Conservation (phyloP, 2,329 filamentous ascomycete genomes). For the Paramyrothecium sp. region DNA sequence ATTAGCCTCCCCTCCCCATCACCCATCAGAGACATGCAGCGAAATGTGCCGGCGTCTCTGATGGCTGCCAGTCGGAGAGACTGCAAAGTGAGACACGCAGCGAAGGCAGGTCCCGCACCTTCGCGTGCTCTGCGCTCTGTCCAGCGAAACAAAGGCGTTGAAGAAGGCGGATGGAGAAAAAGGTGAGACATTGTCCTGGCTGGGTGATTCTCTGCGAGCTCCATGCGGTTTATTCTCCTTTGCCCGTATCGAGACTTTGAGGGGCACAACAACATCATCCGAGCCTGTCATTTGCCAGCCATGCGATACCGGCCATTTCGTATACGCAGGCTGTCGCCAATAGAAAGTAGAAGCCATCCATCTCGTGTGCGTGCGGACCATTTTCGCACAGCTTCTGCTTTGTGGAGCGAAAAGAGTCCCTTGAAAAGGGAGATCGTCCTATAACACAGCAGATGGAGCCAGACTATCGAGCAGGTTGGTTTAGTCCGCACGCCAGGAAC, state of each 20-base stretch:
- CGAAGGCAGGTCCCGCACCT: background rate
- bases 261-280: background rate
- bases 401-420: background rate
- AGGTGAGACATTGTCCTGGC: background rate
- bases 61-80: background rate
- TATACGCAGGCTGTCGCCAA: background rate
- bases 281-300: too few species aligned
- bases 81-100: background rate
- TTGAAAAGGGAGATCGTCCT: background rate
- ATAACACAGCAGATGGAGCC: background rate
- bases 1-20: background rate
- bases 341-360: background rate
- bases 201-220: background rate
- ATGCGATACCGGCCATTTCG: background rate
- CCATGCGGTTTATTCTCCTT: background rate
- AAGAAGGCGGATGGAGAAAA: background rate
- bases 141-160: background rate
- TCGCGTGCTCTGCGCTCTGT: too few species aligned
- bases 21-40: background rate
- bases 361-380: background rate
- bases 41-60: background rate
- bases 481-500: slow-evolving; percentile 4
- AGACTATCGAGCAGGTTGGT: background rate
- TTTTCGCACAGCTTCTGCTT: background rate
- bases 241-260: too few species aligned